Percentiles rank a stretch among this genome's conserved stretches.
phyloP scores from a whole-genome alignment of 768 basidiomycete species.

The Mycena galericulata region DNA sequence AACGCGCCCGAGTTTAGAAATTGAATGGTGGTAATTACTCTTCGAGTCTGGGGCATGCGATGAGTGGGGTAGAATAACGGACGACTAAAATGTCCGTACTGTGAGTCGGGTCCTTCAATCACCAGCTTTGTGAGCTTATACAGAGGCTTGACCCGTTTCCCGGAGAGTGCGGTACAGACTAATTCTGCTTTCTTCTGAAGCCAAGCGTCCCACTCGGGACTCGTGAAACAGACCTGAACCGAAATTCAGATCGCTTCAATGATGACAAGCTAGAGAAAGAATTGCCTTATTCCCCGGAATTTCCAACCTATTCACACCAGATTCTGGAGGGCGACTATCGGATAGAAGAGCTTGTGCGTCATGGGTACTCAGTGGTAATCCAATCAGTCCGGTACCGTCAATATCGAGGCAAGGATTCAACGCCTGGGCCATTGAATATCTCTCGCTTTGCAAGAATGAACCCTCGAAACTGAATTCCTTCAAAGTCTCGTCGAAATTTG shows the following conservation, averaged over 20 bases:
- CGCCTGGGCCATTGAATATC: slow-evolving; percentile 2
- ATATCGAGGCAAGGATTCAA: slow-evolving; percentile 14
- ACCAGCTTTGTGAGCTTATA: background rate
- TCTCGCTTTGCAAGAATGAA: background rate
- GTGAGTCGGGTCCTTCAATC: background rate
- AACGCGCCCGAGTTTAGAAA: background rate
- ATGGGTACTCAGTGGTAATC: background rate
- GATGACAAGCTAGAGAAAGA: background rate
- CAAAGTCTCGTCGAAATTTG: background rate
- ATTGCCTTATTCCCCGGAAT: background rate
- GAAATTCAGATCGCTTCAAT: background rate
- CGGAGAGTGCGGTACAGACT: background rate
- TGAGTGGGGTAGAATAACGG: background rate
- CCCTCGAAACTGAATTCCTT: background rate
- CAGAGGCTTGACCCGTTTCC: background rate
- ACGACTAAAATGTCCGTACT: background rate
- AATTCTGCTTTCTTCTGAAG: background rate
- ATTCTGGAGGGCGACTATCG: background rate
- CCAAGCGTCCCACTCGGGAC: slow-evolving; percentile 4
- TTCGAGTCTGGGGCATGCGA: background rate
- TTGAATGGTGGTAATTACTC: background rate
- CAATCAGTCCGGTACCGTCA: background rate
- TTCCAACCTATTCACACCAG: background rate
- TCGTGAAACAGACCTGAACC: background rate
- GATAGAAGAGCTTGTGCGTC: slow-evolving; percentile 1